Evolutionary conservation across 495 filamentous ascomycete genomes (phyloP).

Genomic region (Recurvomyces mirabilis): DNA sequence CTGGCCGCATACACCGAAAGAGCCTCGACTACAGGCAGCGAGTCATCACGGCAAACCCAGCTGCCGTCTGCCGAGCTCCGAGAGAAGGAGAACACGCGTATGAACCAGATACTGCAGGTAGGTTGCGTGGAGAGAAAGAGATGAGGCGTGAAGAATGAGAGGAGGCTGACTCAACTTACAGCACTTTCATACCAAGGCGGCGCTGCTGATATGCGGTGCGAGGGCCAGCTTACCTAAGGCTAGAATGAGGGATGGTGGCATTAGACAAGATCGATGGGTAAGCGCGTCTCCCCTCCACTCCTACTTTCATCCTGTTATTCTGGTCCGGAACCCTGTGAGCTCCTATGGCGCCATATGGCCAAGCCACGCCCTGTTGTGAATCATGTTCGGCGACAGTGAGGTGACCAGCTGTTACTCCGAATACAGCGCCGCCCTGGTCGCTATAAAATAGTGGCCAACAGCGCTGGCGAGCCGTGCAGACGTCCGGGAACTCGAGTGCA

Average conservation of each 20-base stretch:
- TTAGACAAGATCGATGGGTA: slow-evolving; percentile 89
- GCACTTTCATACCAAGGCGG: slow-evolving; percentile 87
- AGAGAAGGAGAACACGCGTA: slow-evolving; percentile 36
- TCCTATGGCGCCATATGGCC: neutral
- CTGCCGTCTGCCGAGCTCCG: neutral
- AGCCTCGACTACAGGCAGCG: slow-evolving; percentile 4
- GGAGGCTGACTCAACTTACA: slow-evolving; percentile 32
- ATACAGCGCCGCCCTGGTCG: neutral
- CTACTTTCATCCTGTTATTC: neutral
- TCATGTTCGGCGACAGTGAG: neutral
- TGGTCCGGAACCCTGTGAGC: slow-evolving; percentile 11
- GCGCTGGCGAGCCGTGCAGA: neutral
- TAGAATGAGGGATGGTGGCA: slow-evolving; percentile 46
- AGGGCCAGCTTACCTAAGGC: slow-evolving; percentile 58
- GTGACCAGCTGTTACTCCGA: too few relatives aligned
- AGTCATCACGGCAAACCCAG: neutral
- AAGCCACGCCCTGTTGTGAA: neutral
- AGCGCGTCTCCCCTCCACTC: slow-evolving; percentile 28
- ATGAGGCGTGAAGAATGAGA: neutral
- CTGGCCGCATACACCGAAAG: slow-evolving; percentile 20
- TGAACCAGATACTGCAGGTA: slow-evolving; percentile 88
- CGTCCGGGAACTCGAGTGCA: neutral
- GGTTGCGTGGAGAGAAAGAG: neutral
- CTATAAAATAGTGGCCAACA: neutral
- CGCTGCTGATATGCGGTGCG: slow-evolving; percentile 71